Conservation (phyloP, 441 rosid genomes). For the Erodium chrysanthum region DNA sequence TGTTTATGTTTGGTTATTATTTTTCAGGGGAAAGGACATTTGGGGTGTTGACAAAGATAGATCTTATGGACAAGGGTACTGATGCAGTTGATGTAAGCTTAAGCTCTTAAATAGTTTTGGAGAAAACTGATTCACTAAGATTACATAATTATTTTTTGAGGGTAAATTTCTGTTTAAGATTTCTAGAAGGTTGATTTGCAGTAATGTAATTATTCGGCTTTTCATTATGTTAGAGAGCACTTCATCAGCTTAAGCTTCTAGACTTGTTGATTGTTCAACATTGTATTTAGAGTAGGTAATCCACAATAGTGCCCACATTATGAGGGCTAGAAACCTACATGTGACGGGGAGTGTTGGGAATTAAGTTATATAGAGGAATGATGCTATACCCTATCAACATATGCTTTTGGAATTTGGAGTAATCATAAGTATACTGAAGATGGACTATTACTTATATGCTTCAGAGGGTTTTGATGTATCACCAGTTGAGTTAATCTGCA, state of each 20-base stretch:
- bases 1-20: not conserved
- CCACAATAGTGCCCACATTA: not conserved
- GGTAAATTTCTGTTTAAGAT: not conserved
- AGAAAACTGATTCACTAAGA: constrained; percentile 10
- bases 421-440: not conserved
- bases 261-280: not conserved
- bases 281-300: not conserved
- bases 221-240: not conserved
- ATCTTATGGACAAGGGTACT: constrained; percentile 99
- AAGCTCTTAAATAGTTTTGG: not conserved
- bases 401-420: constrained; percentile 2
- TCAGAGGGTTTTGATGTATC: not conserved
- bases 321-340: not conserved
- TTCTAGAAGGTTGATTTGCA: not conserved
- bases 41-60: constrained; percentile 94
- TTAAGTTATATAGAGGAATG: not conserved
- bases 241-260: not conserved
- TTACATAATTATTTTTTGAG: constrained; percentile 8
- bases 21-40: constrained; percentile 87
- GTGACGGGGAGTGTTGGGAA: not conserved
- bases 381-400: not conserved
- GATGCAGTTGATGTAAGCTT: constrained; percentile 67
- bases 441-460: not conserved
- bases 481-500: not conserved
- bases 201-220: not conserved